Base-by-base conservation (phyloP, 78 protist genomes). In the Cavenderia fasciculata region DNA sequence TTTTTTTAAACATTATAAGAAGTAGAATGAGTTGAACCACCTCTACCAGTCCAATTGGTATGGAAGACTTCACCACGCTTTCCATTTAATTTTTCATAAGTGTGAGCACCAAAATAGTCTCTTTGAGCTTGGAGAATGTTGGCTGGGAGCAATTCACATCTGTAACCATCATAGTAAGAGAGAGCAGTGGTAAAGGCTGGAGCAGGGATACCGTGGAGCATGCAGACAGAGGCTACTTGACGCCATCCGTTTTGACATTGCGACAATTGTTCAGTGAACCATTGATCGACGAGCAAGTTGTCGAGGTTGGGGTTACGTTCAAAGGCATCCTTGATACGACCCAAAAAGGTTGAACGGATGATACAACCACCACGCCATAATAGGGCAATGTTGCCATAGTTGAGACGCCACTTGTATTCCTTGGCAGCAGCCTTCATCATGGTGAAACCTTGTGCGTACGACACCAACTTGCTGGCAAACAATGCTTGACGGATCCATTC, bases 361-460 rank as follows among this genome's bases (percentile, higher is more conserved):
- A 98, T 98, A 94, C 99, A 98, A 61, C 99, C 99, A 18, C 96
- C 98, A 23, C 96, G 31, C 99, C 99, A 98, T 51, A 96, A 94
- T 46, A 65, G 59, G 7, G 99, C 97, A 25, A 98, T 95, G 38
- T 51, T 68, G 25, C 97, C 98, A 74, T 94, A 76, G 89, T 96
- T 52, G 43, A 98, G 88, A 10, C 88, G 57, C 98, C 98, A 98
- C 36, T 46, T 44, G 59, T 76, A 72, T 41, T 78, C 92, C 54
- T 77, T 74, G 47, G 92, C 88, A 31, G 92, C 90, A 51, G 92
- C 88, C 56, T 54, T 59, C 92, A 92, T 71, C 82, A 92, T 79
- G 49, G 86, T 79, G 92, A 82, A 92, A 62, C 97, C 98, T 66
- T 97, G 99, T n/a, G 98, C 96, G 71, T 98, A 98, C 23, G 94